These are phyloP conservation scores for Apiotrichum siamense DNA, from an alignment of 1,284 basidiomycete species.

Conservation along the genomic window DNA sequence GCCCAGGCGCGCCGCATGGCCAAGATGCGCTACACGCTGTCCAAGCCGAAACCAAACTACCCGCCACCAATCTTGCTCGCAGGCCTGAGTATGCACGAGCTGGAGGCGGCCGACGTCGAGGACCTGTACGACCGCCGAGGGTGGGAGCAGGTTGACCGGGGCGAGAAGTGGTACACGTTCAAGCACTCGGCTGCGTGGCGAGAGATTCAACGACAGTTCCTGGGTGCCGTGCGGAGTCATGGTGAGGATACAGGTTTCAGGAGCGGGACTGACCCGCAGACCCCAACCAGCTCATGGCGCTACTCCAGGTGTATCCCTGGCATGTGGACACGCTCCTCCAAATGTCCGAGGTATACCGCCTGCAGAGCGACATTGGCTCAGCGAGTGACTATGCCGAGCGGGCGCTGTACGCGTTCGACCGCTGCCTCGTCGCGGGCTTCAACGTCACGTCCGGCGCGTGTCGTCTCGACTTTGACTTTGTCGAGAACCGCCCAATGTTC, in stretches of 20 bases:
- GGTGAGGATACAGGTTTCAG: slow-evolving; percentile 56
- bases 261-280: slow-evolving; percentile 28
- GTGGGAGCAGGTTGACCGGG: slow-evolving; percentile 45
- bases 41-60: slow-evolving; percentile 47
- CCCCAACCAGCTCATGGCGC: slow-evolving; percentile 50
- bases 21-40: slow-evolving; percentile 37
- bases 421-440: slow-evolving; percentile 75
- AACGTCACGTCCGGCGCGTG: slow-evolving; percentile 70
- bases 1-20: slow-evolving; percentile 16
- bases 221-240: slow-evolving; percentile 69
- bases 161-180: slow-evolving; percentile 77
- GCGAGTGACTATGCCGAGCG: slow-evolving; percentile 80
- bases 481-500: slow-evolving; percentile 47
- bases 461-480: slow-evolving; percentile 71
- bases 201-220: slow-evolving; percentile 69
- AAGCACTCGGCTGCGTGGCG: slow-evolving; percentile 78
- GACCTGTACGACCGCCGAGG: slow-evolving; percentile 50
- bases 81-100: slow-evolving; percentile 59
- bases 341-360: slow-evolving; percentile 66
- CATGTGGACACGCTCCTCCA: slow-evolving; percentile 88
- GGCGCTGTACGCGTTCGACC: slow-evolving; percentile 81
- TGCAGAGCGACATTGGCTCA: slow-evolving; percentile 77
- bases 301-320: slow-evolving; percentile 56
- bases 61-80: slow-evolving; percentile 46
- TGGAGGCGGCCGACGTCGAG: slow-evolving; percentile 56